These are phyloP conservation scores for Mycena belliarum DNA, from an alignment of 768 basidiomycete species.

Conservation along the genomic window DNA sequence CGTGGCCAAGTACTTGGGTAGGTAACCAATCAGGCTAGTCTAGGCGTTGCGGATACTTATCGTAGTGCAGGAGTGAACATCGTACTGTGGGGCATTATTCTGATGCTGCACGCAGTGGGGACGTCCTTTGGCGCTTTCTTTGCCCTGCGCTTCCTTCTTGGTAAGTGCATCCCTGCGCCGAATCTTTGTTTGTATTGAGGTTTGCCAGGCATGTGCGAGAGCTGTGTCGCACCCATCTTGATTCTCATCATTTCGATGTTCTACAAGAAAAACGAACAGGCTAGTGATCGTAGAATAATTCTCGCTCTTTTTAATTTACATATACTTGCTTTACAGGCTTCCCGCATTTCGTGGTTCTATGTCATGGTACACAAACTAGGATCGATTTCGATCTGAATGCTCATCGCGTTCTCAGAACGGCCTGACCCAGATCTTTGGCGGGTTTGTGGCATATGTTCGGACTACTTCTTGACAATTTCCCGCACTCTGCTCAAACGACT, in stretches of 20 bases:
- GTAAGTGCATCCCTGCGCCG: too few relatives aligned
- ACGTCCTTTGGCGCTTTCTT: conserved; percentile 64
- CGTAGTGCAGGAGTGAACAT: conserved; percentile 50
- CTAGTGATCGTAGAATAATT: conserved; percentile 11
- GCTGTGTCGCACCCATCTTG: conserved; percentile 55
- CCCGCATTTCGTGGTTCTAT: conserved; percentile 66
- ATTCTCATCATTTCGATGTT: conserved; percentile 68
- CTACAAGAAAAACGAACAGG: conserved; percentile 70
- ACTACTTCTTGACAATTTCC: neutral
- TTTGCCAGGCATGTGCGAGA: conserved; percentile 61
- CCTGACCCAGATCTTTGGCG: conserved; percentile 60
- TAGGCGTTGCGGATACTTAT: neutral
- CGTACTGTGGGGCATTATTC: conserved; percentile 55
- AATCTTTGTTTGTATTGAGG: conserved; percentile 1
- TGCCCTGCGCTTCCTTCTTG: conserved; percentile 59
- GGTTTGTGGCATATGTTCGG: conserved; percentile 63
- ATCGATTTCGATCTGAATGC: neutral
- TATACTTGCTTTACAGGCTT: conserved; percentile 36
- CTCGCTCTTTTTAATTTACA: too few relatives aligned
- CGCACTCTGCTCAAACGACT: neutral
- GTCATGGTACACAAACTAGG: conserved; percentile 48
- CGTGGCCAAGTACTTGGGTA: conserved; percentile 64
- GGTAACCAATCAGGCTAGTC: too few relatives aligned
- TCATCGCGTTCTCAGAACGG: conserved; percentile 44
- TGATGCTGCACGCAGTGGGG: conserved; percentile 62